Evolutionary conservation across 1,139 yeast genomes (phyloP), one percentile per base, ranked within the genome.

Genomic region (Candida mesenterica): DNA sequence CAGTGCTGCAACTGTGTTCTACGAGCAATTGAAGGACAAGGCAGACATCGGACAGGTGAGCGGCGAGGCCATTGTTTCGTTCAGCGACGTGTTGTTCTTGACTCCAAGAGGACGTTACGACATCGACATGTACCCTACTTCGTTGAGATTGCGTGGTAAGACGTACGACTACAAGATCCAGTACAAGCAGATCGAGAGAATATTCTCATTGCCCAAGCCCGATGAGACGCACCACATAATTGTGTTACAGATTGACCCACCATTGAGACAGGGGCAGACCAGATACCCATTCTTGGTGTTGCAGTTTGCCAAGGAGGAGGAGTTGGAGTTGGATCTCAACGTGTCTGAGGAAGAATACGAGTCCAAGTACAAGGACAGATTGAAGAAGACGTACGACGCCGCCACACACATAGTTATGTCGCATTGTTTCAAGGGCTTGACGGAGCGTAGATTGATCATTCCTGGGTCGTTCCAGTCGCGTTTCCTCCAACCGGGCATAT

Each of bases 51-150:
- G 97, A 20, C 94, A 84, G 60, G 94, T 83, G 37, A 86, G 96
- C 1, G 98, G 97, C 30, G 96, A 90, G 48, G 95, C 96, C n/a
- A 85, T 94, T 58, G 97, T 89, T 3, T 84, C 97, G 4, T 89
- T 92, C 66, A 79, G 87, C 36, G 97, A 90, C 53, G 82, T 89
- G 8, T 73, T 92, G 56, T 89, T 92, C 73, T 78, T 94, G 42
- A 94, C 98, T 1, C 99, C 99, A 50, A 81, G 95, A 75, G 98
- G 98, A 50, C 92, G 98, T 62, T 92, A 90, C 61, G 98, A 94
- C 59, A 85, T 92, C 50, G 97, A 90, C 61, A 84, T 92, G 83
- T 92, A 87, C 62, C 82, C 88, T 30, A 77, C 79, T 18, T 86
- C 95, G 30, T 77, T 94, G 62, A 81, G 98, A 59, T 73, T 92